phyloP scores from a whole-genome alignment of 2,329 filamentous ascomycete species.

The Epichloe brachyelytri region DNA sequence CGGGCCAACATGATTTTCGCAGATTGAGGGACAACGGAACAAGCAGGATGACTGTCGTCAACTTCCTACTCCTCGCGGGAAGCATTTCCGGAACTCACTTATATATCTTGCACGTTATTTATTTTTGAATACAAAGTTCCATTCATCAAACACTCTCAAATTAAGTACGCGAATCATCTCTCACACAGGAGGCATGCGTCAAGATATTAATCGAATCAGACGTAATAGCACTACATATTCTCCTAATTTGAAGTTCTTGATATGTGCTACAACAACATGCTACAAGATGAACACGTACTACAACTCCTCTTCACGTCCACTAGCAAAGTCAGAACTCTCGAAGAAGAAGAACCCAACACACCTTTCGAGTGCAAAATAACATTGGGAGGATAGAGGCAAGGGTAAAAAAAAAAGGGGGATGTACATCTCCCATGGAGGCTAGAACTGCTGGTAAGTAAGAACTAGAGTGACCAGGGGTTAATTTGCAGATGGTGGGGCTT shows the following conservation, averaged over 20 bases:
- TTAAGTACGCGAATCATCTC: not conserved
- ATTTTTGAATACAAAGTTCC: conserved; percentile 1
- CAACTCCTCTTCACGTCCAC: not conserved
- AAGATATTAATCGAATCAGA: too few relatives aligned
- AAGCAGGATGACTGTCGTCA: conserved; percentile 50
- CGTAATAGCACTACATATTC: too few relatives aligned
- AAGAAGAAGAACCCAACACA: not conserved
- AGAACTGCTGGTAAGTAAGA: conserved; percentile 4
- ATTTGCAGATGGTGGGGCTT: conserved; percentile 10
- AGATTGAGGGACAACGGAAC: conserved; percentile 47
- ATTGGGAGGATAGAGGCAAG: not conserved
- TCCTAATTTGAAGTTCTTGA: too few relatives aligned
- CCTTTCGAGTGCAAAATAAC: not conserved
- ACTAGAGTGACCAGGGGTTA: not conserved
- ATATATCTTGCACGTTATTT: not conserved
- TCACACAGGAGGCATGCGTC: too few relatives aligned
- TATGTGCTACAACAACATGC: conserved; percentile 3
- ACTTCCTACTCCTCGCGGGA: conserved; percentile 25
- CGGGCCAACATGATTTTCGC: conserved; percentile 15
- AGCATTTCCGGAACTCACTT: conserved; percentile 10
- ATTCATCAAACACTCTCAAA: not conserved
- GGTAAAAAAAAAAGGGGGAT: not conserved
- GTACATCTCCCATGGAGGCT: conserved; percentile 1
- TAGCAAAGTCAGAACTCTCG: not conserved
- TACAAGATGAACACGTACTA: not conserved